Conservation (phyloP, 176 grass and related monocot genomes). For the Aegilops speltoides region DNA sequence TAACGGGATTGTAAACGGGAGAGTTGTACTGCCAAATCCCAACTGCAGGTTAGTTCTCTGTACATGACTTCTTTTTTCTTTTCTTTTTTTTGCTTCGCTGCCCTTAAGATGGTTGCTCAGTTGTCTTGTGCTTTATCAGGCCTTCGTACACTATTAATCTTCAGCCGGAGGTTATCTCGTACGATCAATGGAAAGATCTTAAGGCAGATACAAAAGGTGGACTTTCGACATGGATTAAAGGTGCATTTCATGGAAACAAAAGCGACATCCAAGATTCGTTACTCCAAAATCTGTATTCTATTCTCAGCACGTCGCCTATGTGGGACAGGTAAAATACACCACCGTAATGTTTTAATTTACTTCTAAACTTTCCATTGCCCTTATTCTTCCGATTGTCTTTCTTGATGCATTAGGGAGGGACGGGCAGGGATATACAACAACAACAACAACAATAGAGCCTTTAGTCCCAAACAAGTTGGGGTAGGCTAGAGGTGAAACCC, state of each 20-base stretch:
- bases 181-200: constrained; percentile 73
- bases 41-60: constrained; percentile 56
- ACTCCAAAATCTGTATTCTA: constrained; percentile 69
- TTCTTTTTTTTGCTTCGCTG: constrained; percentile 11
- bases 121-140: constrained; percentile 39
- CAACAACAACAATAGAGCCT: no score
- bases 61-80: no score
- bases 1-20: constrained; percentile 58
- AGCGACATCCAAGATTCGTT: constrained; percentile 55
- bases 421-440: not conserved
- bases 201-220: constrained; percentile 67
- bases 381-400: not conserved
- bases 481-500: no score
- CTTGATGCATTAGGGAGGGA: not conserved
- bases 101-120: not conserved
- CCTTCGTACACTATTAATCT: constrained; percentile 62
- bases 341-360: not conserved
- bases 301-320: constrained; percentile 89
- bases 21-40: constrained; percentile 78
- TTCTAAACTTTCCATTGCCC: not conserved
- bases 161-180: constrained; percentile 61
- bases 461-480: no score
- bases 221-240: constrained; percentile 88
- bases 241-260: constrained; percentile 70
- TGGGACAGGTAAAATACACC: constrained; percentile 73